These are phyloP conservation scores for Cyberlindnera suaveolens DNA, from an alignment of 805 yeast genomes.

Conservation along the genomic window DNA sequence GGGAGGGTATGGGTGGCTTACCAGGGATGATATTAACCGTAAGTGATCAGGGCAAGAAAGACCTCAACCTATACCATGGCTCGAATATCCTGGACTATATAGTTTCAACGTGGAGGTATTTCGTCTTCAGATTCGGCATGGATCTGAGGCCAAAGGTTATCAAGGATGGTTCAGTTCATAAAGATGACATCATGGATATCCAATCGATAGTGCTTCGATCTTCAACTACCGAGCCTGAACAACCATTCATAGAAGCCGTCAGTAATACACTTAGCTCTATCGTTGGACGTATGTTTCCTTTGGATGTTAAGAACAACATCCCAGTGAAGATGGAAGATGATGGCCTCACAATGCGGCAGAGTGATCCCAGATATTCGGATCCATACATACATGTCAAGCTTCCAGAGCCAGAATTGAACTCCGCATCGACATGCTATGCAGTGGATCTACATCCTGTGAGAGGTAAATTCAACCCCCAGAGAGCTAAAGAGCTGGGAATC, in stretches of 20 bases:
- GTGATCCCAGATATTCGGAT: slow-evolving; percentile 31
- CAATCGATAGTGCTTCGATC: slow-evolving; percentile 9
- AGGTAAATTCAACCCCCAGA: slow-evolving; percentile 66
- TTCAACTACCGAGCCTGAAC: not conserved
- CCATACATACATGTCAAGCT: slow-evolving; percentile 30
- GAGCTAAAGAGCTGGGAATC: slow-evolving; percentile 65
- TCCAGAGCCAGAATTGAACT: slow-evolving; percentile 21
- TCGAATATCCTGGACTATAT: slow-evolving; percentile 43
- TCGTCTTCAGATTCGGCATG: slow-evolving; percentile 75
- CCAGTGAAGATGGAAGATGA: slow-evolving; percentile 26
- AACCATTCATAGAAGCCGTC: slow-evolving; percentile 2
- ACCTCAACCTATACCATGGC: slow-evolving; percentile 51
- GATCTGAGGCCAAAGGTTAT: slow-evolving; percentile 33
- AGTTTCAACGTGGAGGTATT: slow-evolving; percentile 78
- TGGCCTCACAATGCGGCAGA: slow-evolving; percentile 14
- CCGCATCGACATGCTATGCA: slow-evolving; percentile 55
- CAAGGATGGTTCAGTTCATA: slow-evolving; percentile 17
- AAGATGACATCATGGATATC: slow-evolving; percentile 30
- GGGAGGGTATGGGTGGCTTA: slow-evolving; percentile 84
- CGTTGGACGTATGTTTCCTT: slow-evolving; percentile 52
- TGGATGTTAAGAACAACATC: slow-evolving; percentile 33
- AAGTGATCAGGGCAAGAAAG: slow-evolving; percentile 66
- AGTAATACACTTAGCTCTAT: slow-evolving; percentile 21
- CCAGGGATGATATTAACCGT: slow-evolving; percentile 85
- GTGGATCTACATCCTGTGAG: slow-evolving; percentile 59